Conservation (phyloP, 2,329 filamentous ascomycete species). For the Incumbomyces lentus region DNA sequence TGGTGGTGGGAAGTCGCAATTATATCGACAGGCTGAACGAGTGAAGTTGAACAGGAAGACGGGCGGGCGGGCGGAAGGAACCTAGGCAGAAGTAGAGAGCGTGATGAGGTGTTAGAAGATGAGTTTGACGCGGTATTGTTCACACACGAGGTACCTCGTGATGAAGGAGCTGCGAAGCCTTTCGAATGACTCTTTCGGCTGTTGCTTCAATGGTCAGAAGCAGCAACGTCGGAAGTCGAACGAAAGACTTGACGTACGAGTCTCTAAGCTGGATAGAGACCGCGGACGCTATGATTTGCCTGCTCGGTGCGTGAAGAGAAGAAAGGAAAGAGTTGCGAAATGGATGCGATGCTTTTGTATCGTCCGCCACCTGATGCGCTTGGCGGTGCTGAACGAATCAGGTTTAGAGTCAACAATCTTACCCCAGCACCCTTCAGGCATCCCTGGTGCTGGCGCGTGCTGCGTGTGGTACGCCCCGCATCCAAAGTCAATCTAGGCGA, state of each 20-base stretch:
- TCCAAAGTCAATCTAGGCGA: not conserved
- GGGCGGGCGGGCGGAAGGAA: constrained; percentile 27
- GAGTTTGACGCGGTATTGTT: constrained; percentile 32
- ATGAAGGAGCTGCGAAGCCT: constrained; percentile 47
- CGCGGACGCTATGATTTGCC: constrained; percentile 18
- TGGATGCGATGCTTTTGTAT: constrained; percentile 5
- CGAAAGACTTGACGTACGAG: constrained; percentile 18
- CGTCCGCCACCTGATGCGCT: constrained; percentile 1
- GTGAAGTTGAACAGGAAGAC: constrained; percentile 38
- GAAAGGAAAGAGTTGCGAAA: constrained; percentile 10
- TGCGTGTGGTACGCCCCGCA: not conserved
- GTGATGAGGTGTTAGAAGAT: constrained; percentile 28
- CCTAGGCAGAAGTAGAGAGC: constrained; percentile 30
- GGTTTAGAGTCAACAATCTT: constrained; percentile 5
- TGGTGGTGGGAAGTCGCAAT: constrained; percentile 18
- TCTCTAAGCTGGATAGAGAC: constrained; percentile 13
- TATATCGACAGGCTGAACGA: constrained; percentile 32
- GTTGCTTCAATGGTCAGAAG: not conserved
- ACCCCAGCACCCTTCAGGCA: not conserved
- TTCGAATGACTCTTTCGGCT: constrained; percentile 26
- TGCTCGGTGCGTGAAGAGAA: constrained; percentile 21
- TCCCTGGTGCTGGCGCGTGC: constrained; percentile 1
- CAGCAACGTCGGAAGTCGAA: not conserved
- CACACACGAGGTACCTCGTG: constrained; percentile 41
- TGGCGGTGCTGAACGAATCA: constrained; percentile 14